A percentile compares a stretch with the other conserved stretches of the same genome.
phyloP scores from a whole-genome alignment of 805 yeast genomes.

The Groenewaldozyma salmanticensis region DNA sequence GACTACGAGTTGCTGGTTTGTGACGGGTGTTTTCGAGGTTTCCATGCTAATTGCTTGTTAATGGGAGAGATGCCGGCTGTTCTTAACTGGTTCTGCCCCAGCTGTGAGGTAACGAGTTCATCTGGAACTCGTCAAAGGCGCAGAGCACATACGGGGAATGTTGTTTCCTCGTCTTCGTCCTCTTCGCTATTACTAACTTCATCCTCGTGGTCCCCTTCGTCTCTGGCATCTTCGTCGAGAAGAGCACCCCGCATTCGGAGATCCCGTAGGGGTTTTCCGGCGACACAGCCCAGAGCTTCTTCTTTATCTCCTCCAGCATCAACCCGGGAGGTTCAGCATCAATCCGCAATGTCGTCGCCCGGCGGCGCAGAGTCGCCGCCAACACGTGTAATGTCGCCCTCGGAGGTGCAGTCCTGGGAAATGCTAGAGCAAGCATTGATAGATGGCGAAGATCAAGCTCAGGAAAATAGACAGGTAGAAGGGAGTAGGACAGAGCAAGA shows the following conservation, averaged over 20 bases:
- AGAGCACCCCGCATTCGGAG: no score
- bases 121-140: no score
- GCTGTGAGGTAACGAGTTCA: constrained; percentile 22
- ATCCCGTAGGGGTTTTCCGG: background rate
- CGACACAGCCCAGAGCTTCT: background rate
- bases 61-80: constrained; percentile 23
- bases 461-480: no score
- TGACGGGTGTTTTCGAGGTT: constrained; percentile 25
- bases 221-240: no score
- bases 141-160: background rate
- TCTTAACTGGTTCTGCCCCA: constrained; percentile 26
- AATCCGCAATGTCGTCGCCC: constrained; percentile 1
- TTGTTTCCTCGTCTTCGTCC: background rate
- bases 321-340: background rate
- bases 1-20: constrained; percentile 23
- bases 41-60: constrained; percentile 25
- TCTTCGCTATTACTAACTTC: no score
- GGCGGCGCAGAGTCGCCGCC: constrained; percentile 5
- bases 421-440: constrained; percentile 21
- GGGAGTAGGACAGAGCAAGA: background rate
- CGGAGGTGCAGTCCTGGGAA: constrained; percentile 24
- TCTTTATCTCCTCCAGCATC: background rate
- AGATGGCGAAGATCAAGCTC: constrained; percentile 3
- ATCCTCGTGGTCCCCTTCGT: no score
- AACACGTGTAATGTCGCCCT: constrained; percentile 11